Conservation (phyloP, 2,329 filamentous ascomycete genomes). For the Microdochium nivale region DNA sequence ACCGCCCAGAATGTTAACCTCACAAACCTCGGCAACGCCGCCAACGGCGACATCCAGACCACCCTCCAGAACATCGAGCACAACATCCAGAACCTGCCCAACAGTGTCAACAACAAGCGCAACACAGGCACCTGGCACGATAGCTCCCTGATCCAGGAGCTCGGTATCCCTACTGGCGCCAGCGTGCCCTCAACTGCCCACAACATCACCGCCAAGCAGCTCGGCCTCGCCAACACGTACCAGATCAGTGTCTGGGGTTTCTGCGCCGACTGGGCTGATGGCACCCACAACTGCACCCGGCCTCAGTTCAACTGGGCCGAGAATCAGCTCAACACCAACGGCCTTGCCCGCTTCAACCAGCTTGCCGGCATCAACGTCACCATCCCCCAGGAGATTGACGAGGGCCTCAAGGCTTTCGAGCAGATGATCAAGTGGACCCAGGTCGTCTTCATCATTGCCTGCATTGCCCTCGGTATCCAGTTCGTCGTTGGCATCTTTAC, state of each 20-base stretch:
- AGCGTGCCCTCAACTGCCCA: conserved; percentile 17
- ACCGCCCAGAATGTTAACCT: conserved; percentile 9
- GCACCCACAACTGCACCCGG: conserved; percentile 58
- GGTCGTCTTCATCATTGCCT: conserved; percentile 67
- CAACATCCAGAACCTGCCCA: conserved; percentile 21
- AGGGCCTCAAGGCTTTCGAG: conserved; percentile 64
- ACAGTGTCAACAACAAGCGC: conserved; percentile 6
- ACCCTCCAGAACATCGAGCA: background rate
- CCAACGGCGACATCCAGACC: conserved; percentile 9
- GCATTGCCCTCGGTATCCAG: conserved; percentile 61
- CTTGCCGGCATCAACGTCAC: conserved; percentile 45
- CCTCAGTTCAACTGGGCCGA: conserved; percentile 70
- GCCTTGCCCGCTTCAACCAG: conserved; percentile 44
- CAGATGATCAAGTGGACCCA: conserved; percentile 75
- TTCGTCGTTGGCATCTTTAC: conserved; percentile 74
- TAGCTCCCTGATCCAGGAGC: background rate
- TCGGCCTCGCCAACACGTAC: conserved; percentile 68
- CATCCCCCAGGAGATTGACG: conserved; percentile 58
- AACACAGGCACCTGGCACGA: conserved; percentile 10
- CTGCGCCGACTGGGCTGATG: conserved; percentile 56
- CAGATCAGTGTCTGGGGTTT: conserved; percentile 80
- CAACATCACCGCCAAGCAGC: conserved; percentile 48
- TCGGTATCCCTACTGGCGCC: conserved; percentile 2
- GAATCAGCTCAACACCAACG: conserved; percentile 58
- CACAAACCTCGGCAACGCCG: conserved; percentile 1